Conservation (phyloP, 371 early-diverging fungal species). For the Rhizopus stolonifer region DNA sequence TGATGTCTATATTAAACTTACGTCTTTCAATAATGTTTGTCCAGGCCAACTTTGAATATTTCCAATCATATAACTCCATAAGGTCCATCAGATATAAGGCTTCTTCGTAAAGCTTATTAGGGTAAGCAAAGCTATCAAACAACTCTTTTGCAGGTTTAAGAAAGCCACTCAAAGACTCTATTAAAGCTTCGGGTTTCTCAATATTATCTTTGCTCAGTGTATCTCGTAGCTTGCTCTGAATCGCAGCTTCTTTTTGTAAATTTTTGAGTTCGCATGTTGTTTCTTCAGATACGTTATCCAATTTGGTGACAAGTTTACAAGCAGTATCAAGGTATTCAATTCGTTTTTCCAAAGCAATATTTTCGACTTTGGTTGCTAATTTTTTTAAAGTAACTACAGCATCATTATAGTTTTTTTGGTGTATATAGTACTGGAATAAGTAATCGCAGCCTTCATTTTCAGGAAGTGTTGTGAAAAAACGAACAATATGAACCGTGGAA, state of each 20-base stretch:
- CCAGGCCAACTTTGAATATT: conserved; percentile 14
- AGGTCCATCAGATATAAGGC: conserved; percentile 19
- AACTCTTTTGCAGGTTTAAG: conserved; percentile 9
- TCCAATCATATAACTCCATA: conserved; percentile 8
- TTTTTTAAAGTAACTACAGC: neutral
- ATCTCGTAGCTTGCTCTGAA: conserved; percentile 5
- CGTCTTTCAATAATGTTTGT: conserved; percentile 9
- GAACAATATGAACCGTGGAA: conserved; percentile 1
- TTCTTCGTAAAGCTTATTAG: conserved; percentile 12
- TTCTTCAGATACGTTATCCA: neutral
- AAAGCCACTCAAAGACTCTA: neutral
- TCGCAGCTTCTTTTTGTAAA: neutral
- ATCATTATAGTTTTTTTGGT: conserved; percentile 1
- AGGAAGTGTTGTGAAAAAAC: conserved; percentile 7
- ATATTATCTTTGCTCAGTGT: neutral
- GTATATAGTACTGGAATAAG: conserved; percentile 7
- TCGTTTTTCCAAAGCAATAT: neutral
- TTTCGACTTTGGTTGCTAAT: conserved; percentile 2
- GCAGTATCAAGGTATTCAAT: conserved; percentile 7
- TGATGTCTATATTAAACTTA: neutral
- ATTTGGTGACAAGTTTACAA: neutral
- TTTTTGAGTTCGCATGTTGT: neutral
- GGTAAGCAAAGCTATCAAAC: conserved; percentile 5
- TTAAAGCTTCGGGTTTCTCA: neutral
- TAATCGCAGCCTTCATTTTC: neutral